Conservation (phyloP, 108 stramenopile species). For the Parmales sp. region DNA sequence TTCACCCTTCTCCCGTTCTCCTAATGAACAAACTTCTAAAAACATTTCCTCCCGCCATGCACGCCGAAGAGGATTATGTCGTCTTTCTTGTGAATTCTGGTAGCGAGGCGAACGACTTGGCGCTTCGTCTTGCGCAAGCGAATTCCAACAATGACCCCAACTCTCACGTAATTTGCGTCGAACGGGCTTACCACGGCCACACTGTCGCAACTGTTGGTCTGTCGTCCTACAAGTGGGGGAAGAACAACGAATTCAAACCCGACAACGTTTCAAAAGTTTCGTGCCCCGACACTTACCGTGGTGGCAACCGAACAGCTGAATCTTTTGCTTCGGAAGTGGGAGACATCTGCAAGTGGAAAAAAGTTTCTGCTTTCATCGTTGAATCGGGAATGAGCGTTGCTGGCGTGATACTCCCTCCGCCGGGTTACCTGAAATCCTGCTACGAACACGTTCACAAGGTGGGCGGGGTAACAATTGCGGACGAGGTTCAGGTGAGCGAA, state of each 20-base stretch:
- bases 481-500: too few relatives aligned
- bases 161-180: conserved; percentile 57
- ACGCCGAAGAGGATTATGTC: neutral
- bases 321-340: conserved; percentile 56
- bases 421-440: conserved; percentile 50
- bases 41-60: conserved; percentile 21
- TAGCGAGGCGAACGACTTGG: conserved; percentile 93
- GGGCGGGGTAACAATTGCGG: conserved; percentile 90
- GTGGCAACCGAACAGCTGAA: conserved; percentile 33
- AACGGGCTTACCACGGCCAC: conserved; percentile 89
- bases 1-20: conserved; percentile 65
- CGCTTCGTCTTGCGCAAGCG: conserved; percentile 65
- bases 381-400: conserved; percentile 84
- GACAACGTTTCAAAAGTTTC: conserved; percentile 64
- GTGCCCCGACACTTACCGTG: conserved; percentile 76
- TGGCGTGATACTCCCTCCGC: conserved; percentile 77
- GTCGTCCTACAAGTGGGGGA: conserved; percentile 81
- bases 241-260: conserved; percentile 28
- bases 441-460: conserved; percentile 59
- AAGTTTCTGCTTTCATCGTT: conserved; percentile 68
- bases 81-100: conserved; percentile 67
- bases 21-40: conserved; percentile 48
- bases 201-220: conserved; percentile 65
- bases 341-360: conserved; percentile 2
- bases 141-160: neutral